Evolutionary conservation across 345 rosid genomes (phyloP).

Genomic region (Salix arbutifolia): DNA sequence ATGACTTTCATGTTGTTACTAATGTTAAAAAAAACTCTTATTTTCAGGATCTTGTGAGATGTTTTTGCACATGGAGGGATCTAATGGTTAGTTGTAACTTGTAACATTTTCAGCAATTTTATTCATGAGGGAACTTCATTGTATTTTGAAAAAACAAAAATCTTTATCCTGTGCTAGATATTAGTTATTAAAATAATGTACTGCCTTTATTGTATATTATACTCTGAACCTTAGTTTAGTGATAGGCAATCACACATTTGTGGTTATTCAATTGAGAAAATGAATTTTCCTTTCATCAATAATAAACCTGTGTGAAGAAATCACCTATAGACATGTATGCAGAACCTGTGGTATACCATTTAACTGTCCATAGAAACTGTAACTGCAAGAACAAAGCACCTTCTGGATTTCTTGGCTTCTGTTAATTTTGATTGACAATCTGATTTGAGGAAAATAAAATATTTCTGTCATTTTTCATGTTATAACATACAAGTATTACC

Average conservation of each 20-base stretch:
- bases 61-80: constrained; percentile 91
- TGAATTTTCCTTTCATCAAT: not conserved
- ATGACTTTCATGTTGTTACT: not conserved
- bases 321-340: not conserved
- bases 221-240: not conserved
- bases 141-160: too few species aligned
- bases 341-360: not conserved
- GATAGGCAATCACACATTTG: not conserved
- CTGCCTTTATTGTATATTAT: not conserved
- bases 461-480: not conserved
- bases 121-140: too few species aligned
- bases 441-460: not conserved
- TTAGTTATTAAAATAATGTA: not conserved
- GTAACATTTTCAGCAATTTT: not conserved
- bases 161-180: not conserved
- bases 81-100: constrained; percentile 60
- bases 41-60: constrained; percentile 74
- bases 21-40: constrained; percentile 12
- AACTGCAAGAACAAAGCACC: not conserved
- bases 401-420: not conserved
- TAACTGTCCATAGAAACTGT: not conserved
- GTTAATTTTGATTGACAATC: not conserved
- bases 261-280: not conserved
- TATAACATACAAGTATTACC: not conserved
- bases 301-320: not conserved